Evolutionary conservation across 768 basidiomycete species (phyloP).

Genomic region (Lactarius akahatsu): DNA sequence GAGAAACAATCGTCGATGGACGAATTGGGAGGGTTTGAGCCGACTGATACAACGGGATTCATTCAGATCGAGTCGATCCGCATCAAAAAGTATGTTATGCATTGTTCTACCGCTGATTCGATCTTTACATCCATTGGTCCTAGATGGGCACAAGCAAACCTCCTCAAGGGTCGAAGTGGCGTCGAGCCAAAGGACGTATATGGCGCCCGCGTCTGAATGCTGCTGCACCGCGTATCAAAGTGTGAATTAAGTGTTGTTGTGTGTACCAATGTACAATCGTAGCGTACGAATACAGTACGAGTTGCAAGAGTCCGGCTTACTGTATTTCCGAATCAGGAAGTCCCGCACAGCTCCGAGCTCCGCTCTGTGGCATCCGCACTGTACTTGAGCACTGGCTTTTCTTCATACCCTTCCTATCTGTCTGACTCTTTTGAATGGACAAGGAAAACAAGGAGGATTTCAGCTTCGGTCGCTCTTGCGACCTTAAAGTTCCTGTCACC

Average conservation of each 20-base stretch:
- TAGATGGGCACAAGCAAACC: slow-evolving; percentile 87
- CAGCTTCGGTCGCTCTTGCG: slow-evolving; percentile 87
- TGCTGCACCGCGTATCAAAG: neutral
- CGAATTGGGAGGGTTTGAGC: slow-evolving; percentile 97
- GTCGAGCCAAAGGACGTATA: slow-evolving; percentile 80
- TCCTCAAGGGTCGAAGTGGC: slow-evolving; percentile 79
- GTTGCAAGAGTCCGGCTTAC: no score
- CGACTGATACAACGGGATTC: slow-evolving; percentile 92
- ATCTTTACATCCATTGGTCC: slow-evolving; percentile 18
- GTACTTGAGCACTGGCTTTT: no score
- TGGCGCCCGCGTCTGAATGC: slow-evolving; percentile 48
- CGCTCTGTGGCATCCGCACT: no score
- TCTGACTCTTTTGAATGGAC: slow-evolving; percentile 41
- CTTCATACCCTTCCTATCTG: neutral
- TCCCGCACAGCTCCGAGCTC: neutral
- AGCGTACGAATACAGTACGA: neutral
- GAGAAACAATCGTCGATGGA: slow-evolving; percentile 97
- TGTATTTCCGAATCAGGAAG: neutral
- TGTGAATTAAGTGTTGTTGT: neutral
- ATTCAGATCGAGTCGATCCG: slow-evolving; percentile 97
- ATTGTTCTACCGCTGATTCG: slow-evolving; percentile 22
- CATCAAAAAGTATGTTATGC: slow-evolving; percentile 81
- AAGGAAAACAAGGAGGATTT: slow-evolving; percentile 80
- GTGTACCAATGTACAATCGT: neutral
- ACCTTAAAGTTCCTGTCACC: slow-evolving; percentile 84